These are phyloP conservation scores for Penicillium atrosanguineum DNA, from an alignment of 495 filamentous ascomycete genomes.

Conservation along the genomic window DNA sequence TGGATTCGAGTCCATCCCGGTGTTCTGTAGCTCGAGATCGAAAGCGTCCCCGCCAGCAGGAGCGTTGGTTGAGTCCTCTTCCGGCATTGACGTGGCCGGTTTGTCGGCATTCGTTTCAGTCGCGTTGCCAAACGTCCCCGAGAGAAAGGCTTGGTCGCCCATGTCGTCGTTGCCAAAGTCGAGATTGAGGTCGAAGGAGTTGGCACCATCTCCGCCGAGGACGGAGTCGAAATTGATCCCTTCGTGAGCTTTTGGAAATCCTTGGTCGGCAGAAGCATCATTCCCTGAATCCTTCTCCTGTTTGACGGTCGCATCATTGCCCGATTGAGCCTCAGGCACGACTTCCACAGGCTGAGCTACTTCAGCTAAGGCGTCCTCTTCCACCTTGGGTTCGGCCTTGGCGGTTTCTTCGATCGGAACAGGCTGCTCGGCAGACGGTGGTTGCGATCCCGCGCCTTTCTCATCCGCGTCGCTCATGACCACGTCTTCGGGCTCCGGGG, in stretches of 20 bases:
- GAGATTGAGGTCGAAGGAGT: conserved; percentile 46
- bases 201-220: conserved; percentile 34
- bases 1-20: conserved; percentile 14
- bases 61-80: conserved; percentile 27
- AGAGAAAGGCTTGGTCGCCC: conserved; percentile 44
- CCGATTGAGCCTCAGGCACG: conserved; percentile 10
- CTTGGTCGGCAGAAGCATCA: conserved; percentile 15
- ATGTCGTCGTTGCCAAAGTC: conserved; percentile 47
- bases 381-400: conserved; percentile 15
- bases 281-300: conserved; percentile 23
- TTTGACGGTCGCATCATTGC: conserved; percentile 22
- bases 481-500: conserved; percentile 32
- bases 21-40: conserved; percentile 39
- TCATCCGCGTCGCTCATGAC: conserved; percentile 29
- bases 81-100: conserved; percentile 22
- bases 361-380: conserved; percentile 9
- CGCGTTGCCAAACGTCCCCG: conserved; percentile 32
- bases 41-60: conserved; percentile 43
- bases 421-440: conserved; percentile 13
- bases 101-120: conserved; percentile 17
- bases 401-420: conserved; percentile 10
- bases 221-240: conserved; percentile 43
- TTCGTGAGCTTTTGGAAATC: conserved; percentile 18
- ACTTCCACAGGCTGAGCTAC: conserved; percentile 14
- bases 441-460: conserved; percentile 14